Evolutionary conservation across 2,329 filamentous ascomycete genomes (phyloP).

Genomic region (Aspergillus pseudotamarii): DNA sequence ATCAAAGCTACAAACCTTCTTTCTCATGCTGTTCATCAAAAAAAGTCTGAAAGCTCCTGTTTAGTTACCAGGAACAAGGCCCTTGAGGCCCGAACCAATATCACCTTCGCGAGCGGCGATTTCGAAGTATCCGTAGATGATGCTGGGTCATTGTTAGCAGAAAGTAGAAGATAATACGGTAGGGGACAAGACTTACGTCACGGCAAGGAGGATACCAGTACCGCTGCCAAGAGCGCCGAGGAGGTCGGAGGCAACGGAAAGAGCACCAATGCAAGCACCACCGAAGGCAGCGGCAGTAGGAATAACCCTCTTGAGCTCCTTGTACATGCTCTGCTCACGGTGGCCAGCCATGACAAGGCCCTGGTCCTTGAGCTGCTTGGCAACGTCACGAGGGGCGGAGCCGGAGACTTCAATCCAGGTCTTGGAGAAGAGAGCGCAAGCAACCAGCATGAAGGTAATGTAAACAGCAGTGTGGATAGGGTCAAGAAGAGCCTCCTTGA

Average conservation of each 20-base stretch:
- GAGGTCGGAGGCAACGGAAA: slow-evolving; percentile 93
- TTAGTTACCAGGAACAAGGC: slow-evolving; percentile 59
- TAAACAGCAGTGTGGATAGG: slow-evolving; percentile 96
- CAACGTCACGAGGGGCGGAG: slow-evolving; percentile 94
- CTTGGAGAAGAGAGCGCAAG: slow-evolving; percentile 98
- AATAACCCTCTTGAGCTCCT: slow-evolving; percentile 98
- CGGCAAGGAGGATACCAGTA: slow-evolving; percentile 95
- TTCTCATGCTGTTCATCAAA: slow-evolving; percentile 39
- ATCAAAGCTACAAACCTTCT: slow-evolving; percentile 27
- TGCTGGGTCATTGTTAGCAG: slow-evolving; percentile 58
- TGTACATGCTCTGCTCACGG: slow-evolving; percentile 99
- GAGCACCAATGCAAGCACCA: slow-evolving; percentile 96
- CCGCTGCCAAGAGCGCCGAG: slow-evolving; percentile 94
- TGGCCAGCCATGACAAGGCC: slow-evolving; percentile 99
- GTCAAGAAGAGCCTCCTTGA: slow-evolving; percentile 94
- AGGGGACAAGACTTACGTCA: slow-evolving; percentile 73
- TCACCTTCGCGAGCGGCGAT: slow-evolving; percentile 99
- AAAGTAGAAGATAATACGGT: background rate
- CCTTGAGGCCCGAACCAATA: slow-evolving; percentile 72
- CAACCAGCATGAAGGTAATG: slow-evolving; percentile 95
- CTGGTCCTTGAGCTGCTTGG: slow-evolving; percentile 99
- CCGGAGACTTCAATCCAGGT: slow-evolving; percentile 99
- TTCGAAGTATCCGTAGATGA: slow-evolving; percentile 99
- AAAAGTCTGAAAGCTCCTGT: slow-evolving; percentile 21
- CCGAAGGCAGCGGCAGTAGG: slow-evolving; percentile 97